Base-by-base conservation (phyloP, 305 asterid species). In the Solanum hybrid region DNA sequence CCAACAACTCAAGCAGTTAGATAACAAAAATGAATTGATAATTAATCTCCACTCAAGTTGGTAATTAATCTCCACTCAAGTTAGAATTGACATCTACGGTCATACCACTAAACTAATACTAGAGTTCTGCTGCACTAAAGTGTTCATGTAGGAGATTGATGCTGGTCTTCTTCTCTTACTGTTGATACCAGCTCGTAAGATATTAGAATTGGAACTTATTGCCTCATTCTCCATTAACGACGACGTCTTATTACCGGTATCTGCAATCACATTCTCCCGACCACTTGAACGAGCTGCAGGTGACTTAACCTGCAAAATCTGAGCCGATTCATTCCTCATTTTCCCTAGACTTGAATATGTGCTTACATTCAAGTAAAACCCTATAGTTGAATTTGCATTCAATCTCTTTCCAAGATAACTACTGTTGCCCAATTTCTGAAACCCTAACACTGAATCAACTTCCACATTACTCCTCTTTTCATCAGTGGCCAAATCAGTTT, bases 81-180 rank as follows among this genome's bases (percentile, higher is more conserved):
- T 27, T 27, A 40, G 66, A 88, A 80, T 86, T 88, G 40, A 32
- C 76, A 89, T 35, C 71, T 79, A 72, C 86, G 90, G 78, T 78
- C 78, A 89, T 93, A 94, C 97, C 94, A 82, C 85, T 89, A 89
- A 86, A 88, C 90, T 91, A 86, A 87, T 85, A 72, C 35, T 72
- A 66, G 91, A 91, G 79, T 42, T 91, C 90, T 89, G 90, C 71
- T 64, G 86, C 90, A 93, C 71, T 45, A 94, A 66, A 8, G 91
- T 66, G 88, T 89, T 92, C 96, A 95, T 95, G 71, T 90, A 87
- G 77, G 91, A 40, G 36, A 95, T 92, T 11, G 95, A 90, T 66
- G 87, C 89, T 72, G 92, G 86, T 87, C 89, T 91, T 89, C 85
- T 90, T 10, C 76, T 69, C 66, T 88, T 87, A 88, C 93, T 90